Evolutionary conservation across 1,139 yeast genomes (phyloP).

Genomic region (Protomyces pachydermus): DNA sequence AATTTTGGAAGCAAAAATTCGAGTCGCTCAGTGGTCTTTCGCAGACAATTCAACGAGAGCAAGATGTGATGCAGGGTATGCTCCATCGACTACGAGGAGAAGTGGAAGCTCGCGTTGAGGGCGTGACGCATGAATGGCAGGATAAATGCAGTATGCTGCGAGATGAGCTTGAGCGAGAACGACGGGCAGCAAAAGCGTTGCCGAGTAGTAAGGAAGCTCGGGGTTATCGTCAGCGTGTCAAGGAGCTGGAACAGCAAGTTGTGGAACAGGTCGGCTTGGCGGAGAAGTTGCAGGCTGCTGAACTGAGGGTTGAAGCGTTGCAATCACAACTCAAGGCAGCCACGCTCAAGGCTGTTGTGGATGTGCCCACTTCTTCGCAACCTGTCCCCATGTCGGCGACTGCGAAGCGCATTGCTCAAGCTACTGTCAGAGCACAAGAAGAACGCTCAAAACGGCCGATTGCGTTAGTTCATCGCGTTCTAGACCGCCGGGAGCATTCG

Average conservation of each 20-base stretch:
- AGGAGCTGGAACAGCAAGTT: constrained; percentile 8
- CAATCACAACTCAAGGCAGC: background rate
- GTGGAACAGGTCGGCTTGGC: background rate
- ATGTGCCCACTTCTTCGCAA: background rate
- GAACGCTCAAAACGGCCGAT: background rate
- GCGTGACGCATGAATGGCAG: background rate
- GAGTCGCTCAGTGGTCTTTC: constrained; percentile 1
- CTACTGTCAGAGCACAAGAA: background rate
- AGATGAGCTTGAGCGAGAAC: constrained; percentile 13
- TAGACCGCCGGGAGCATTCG: background rate
- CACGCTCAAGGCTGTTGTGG: background rate
- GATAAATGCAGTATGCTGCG: constrained; percentile 3
- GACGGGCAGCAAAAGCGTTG: background rate
- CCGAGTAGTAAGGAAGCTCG: background rate
- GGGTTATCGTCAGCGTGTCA: background rate
- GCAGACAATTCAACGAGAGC: constrained; percentile 2
- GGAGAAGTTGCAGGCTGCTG: background rate
- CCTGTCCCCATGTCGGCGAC: background rate
- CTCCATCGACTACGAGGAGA: background rate
- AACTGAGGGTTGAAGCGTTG: background rate
- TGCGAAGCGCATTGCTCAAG: background rate
- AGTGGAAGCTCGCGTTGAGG: background rate
- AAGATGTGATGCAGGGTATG: constrained; percentile 11
- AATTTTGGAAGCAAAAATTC: constrained; percentile 21
- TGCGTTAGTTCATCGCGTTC: background rate